These are phyloP conservation scores for Ogataea degrootiae DNA, from an alignment of 805 yeast species.

Conservation along the genomic window DNA sequence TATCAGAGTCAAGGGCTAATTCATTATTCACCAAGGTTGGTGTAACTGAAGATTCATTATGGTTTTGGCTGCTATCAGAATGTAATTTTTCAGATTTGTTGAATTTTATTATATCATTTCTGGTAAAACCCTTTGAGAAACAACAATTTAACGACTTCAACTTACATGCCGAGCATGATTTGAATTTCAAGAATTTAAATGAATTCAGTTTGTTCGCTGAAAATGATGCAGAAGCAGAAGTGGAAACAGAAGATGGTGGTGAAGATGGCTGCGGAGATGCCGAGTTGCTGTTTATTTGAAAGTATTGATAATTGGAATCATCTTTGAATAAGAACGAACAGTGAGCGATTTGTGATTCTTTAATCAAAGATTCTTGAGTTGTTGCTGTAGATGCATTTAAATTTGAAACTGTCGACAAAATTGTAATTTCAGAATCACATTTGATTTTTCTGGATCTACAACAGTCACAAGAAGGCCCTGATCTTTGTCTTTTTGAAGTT, in stretches of 20 bases:
- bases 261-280: neutral
- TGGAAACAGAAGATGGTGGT: neutral
- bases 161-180: slow-evolving; percentile 53
- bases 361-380: neutral
- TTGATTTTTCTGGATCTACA: slow-evolving; percentile 67
- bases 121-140: slow-evolving; percentile 63
- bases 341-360: slow-evolving; percentile 26
- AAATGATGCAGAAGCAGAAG: slow-evolving; percentile 15
- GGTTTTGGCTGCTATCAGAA: neutral
- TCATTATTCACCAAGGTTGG: neutral
- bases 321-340: slow-evolving; percentile 25
- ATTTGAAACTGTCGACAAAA: slow-evolving; percentile 21
- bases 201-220: slow-evolving; percentile 18
- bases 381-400: neutral
- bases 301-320: slow-evolving; percentile 23
- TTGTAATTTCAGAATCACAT: slow-evolving; percentile 60
- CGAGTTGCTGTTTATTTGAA: slow-evolving; percentile 21
- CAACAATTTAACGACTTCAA: slow-evolving; percentile 41
- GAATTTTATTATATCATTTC: slow-evolving; percentile 48
- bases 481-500: slow-evolving; percentile 47
- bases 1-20: neutral
- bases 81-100: slow-evolving; percentile 28
- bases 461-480: slow-evolving; percentile 71
- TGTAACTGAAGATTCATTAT: neutral
- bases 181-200: slow-evolving; percentile 39